Evolutionary conservation across 1,139 yeast species (phyloP), one percentile per base, ranked within the genome.

Genomic region (Ogataea hybrid): DNA sequence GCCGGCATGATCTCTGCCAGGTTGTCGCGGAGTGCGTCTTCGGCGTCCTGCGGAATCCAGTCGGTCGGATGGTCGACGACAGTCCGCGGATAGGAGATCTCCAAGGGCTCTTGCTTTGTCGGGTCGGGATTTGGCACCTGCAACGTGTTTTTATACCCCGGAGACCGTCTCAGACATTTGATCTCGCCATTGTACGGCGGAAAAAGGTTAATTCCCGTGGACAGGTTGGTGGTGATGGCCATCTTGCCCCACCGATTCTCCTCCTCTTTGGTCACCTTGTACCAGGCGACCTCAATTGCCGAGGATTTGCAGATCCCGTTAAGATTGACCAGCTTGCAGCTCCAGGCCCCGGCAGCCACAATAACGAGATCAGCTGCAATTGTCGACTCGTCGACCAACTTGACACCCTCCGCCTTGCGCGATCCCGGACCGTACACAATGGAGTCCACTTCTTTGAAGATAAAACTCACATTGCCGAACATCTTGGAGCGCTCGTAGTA

Each of bases 331-430:
- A 60, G 42, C 12, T 53, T 51, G 16, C 53, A 47, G 32, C 61
- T 54, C 63, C 64, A 60, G 3, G 64, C 58, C 10, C 64, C 64
- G 7, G 61, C 57, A 23, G 56, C 53, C 3, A 58, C 50, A 37
- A 60, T 47, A 3, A 52, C 56, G 25, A 58, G 32, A 28, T 58
- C 59, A 2, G 57, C 45, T 4, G 21, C 12, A 9, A 36, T 6
- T n/a, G 15, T 6, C 1, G 38, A 16, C 6, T 51, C 51, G 32
- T 50, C 48, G 7, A 25, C 35, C 12, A 52, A 39, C 10, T 28
- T 9, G 21, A 54, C 53, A 7, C 56, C 53, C 20, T 36, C 39
- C 5, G 49, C 49, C 18, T 35, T 34, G n/a, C 37, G 42, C 9
- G 50, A 39, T 2, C 44, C 50, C 4, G 34, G 32, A 3, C 25